These are phyloP conservation scores for Serendipita sp. DNA, from an alignment of 768 basidiomycete species.

Conservation along the genomic window DNA sequence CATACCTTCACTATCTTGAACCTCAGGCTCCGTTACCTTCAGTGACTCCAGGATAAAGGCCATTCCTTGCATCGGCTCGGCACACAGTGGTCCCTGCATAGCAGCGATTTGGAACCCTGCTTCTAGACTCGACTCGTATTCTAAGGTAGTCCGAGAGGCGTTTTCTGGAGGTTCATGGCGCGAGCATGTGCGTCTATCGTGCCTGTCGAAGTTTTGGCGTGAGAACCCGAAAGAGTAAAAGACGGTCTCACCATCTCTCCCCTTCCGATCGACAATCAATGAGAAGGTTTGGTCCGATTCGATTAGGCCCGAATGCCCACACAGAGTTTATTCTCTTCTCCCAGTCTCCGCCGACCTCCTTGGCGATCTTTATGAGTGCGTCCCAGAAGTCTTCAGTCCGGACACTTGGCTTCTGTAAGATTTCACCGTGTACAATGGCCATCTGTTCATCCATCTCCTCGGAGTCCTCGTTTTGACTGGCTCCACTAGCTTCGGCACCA, in stretches of 20 bases:
- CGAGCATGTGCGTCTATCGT: not conserved
- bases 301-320: conserved; percentile 86
- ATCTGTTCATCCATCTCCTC: conserved; percentile 25
- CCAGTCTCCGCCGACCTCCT: conserved; percentile 67
- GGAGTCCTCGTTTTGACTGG: not conserved
- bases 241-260: not conserved
- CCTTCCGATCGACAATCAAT: conserved; percentile 37
- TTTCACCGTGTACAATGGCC: conserved; percentile 38
- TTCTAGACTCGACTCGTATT: conserved; percentile 75
- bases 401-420: conserved; percentile 45
- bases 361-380: conserved; percentile 43
- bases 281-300: conserved; percentile 71
- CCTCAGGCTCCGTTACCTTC: conserved; percentile 35
- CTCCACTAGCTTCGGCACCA: conserved; percentile 15
- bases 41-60: conserved; percentile 77
- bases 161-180: not conserved
- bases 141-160: conserved; percentile 12
- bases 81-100: conserved; percentile 87
- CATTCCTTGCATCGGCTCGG: conserved; percentile 86
- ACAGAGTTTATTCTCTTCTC: conserved; percentile 45
- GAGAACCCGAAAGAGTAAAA: not conserved
- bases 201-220: not conserved
- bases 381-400: conserved; percentile 66
- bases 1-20: conserved; percentile 51
- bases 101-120: conserved; percentile 90